A percentile compares a stretch with the other conserved stretches of the same genome.
Evolutionary conservation across 148 eudicot species (phyloP).

Genomic region (Camellia japonica): DNA sequence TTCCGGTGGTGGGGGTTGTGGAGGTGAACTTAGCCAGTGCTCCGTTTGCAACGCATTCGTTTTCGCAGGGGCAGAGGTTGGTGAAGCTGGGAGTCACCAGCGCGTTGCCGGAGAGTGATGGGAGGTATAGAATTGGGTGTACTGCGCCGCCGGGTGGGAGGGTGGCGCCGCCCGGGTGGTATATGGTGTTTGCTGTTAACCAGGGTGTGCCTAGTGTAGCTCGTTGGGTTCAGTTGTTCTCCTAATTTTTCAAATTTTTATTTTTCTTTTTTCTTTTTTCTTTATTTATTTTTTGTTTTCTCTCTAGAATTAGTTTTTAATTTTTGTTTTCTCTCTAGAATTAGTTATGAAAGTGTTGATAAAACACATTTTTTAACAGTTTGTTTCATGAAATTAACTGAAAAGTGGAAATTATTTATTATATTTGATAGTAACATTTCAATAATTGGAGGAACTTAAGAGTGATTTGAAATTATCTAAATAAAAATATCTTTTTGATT

Average conservation of each 20-base stretch:
- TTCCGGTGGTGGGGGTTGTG: conserved; percentile 58
- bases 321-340: too few relatives aligned
- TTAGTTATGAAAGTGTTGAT: too few relatives aligned
- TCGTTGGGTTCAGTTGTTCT: conserved; percentile 57
- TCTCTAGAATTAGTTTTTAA: too few relatives aligned
- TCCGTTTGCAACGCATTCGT: conserved; percentile 88
- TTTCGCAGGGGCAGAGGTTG: conserved; percentile 86
- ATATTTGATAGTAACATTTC: too few relatives aligned
- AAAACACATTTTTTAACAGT: too few relatives aligned
- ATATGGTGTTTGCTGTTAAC: conserved; percentile 85
- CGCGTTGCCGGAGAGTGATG: conserved; percentile 28
- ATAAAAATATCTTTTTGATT: too few relatives aligned
- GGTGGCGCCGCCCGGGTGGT: conserved; percentile 88
- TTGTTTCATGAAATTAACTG: too few relatives aligned
- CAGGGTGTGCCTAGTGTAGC: conserved; percentile 83
- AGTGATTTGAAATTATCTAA: too few relatives aligned
- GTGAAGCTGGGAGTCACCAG: conserved; percentile 53
- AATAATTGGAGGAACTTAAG: too few relatives aligned
- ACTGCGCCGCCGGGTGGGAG: conserved; percentile 54
- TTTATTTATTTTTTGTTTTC: too few relatives aligned
- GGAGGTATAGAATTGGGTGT: conserved; percentile 48
- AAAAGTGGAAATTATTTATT: too few relatives aligned
- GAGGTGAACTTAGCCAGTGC: conserved; percentile 80
- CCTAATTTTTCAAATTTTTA: conserved; percentile 13
- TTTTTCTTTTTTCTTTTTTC: not conserved